These are phyloP conservation scores for Pythium scleroteichum DNA, from an alignment of 352 stramenopile species.

Conservation along the genomic window DNA sequence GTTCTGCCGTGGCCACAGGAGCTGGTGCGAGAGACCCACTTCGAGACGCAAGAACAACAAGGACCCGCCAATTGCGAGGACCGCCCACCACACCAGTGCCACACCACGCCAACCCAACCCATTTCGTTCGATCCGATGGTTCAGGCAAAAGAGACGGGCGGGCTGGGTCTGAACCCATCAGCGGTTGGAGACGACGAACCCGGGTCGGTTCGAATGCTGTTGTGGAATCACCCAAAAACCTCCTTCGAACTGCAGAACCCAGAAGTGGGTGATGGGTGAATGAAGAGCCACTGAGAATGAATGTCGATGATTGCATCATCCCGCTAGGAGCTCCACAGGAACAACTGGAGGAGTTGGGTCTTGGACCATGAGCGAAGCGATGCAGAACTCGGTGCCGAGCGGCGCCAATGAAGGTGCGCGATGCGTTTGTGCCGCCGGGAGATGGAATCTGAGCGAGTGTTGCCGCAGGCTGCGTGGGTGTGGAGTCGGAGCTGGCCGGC, in stretches of 20 bases:
- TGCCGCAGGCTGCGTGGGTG: slow-evolving; percentile 90
- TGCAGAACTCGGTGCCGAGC: slow-evolving; percentile 44
- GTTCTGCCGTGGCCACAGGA: slow-evolving; percentile 25
- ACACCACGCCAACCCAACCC: slow-evolving; percentile 16
- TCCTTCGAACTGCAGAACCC: neutral
- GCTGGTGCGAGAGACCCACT: slow-evolving; percentile 13
- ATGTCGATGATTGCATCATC: slow-evolving; percentile 33
- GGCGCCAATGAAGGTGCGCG: slow-evolving; percentile 67
- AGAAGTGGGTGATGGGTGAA: slow-evolving; percentile 16
- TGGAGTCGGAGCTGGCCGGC: slow-evolving; percentile 92
- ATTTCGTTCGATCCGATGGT: slow-evolving; percentile 8
- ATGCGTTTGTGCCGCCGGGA: slow-evolving; percentile 23
- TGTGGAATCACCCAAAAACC: slow-evolving; percentile 18
- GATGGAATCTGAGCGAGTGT: neutral
- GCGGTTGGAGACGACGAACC: too few species aligned
- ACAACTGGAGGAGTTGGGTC: too few species aligned
- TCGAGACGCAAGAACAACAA: slow-evolving; percentile 20
- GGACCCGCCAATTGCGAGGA: neutral
- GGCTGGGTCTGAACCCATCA: too few species aligned
- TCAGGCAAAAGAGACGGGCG: neutral
- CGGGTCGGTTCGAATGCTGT: too few species aligned
- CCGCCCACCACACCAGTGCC: slow-evolving; percentile 27
- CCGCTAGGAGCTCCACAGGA: too few species aligned
- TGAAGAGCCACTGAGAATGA: slow-evolving; percentile 14
- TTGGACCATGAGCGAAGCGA: slow-evolving; percentile 29